A percentile compares a stretch with the other conserved stretches of the same genome.
These are phyloP conservation scores for Ophiostoma sp. DNA, from an alignment of 2,329 filamentous ascomycete species.

Conservation along the genomic window DNA sequence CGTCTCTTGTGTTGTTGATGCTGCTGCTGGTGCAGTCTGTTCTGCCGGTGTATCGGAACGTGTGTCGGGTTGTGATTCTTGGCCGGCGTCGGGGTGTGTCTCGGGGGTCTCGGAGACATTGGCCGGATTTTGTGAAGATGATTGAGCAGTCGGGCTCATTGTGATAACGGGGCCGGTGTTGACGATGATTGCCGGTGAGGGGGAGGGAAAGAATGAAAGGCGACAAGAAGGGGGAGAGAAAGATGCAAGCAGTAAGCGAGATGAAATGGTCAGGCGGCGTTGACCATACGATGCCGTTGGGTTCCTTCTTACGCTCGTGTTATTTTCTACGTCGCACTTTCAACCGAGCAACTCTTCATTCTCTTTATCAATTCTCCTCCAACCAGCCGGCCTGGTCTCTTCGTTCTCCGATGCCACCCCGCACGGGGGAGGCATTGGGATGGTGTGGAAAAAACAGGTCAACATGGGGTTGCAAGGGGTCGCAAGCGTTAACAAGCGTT, in stretches of 20 bases:
- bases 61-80: background rate
- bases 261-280: background rate
- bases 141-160: background rate
- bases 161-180: background rate
- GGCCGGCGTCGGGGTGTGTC: background rate
- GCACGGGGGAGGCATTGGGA: background rate
- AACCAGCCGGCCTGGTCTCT: background rate
- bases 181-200: background rate
- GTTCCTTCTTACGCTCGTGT: background rate
- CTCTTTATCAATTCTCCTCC: background rate
- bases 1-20: background rate
- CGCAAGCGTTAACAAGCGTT: background rate
- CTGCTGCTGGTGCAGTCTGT: background rate
- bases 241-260: background rate
- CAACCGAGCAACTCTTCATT: background rate
- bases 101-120: background rate
- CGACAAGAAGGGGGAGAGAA: background rate
- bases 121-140: background rate
- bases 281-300: background rate
- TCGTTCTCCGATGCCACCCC: constrained; percentile 9
- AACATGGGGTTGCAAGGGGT: background rate
- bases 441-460: background rate
- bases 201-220: background rate
- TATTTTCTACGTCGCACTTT: background rate
- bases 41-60: background rate